These are phyloP conservation scores for Phanerochaete sordida DNA, from an alignment of 768 basidiomycete genomes.

Conservation along the genomic window DNA sequence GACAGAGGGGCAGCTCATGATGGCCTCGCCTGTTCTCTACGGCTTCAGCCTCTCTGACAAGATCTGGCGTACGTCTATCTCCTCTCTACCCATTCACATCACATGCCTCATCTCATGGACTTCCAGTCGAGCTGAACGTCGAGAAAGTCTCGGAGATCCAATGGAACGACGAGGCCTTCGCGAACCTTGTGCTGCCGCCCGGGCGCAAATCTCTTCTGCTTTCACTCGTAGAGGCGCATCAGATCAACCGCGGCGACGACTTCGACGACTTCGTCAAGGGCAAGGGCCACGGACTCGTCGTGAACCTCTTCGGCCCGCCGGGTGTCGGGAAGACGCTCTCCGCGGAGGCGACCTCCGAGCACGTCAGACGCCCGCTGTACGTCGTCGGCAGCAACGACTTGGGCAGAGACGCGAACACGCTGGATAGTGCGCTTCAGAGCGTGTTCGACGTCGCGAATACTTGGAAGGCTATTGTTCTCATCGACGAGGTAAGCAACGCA, in stretches of 20 bases:
- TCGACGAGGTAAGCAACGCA: constrained; percentile 22
- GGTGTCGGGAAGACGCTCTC: constrained; percentile 27
- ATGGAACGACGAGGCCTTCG: constrained; percentile 31
- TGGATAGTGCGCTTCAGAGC: constrained; percentile 25
- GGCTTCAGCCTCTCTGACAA: constrained; percentile 62
- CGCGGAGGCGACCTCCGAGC: constrained; percentile 21
- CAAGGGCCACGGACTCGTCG: constrained; percentile 33
- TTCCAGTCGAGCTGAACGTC: constrained; percentile 63
- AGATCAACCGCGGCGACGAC: constrained; percentile 11
- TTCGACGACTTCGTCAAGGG: constrained; percentile 33
- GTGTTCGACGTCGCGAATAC: constrained; percentile 28
- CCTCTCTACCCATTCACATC: background rate
- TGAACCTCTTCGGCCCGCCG: constrained; percentile 26
- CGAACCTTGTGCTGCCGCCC: constrained; percentile 26
- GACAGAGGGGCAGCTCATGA: constrained; percentile 47
- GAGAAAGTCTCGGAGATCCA: constrained; percentile 48
- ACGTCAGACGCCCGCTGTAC: constrained; percentile 18
- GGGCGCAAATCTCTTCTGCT: constrained; percentile 26
- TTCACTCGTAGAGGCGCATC: constrained; percentile 29
- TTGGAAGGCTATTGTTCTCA: constrained; percentile 32
- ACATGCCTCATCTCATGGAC: background rate
- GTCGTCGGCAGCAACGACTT: constrained; percentile 30
- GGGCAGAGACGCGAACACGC: constrained; percentile 24
- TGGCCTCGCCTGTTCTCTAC: constrained; percentile 52
- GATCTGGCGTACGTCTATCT: constrained; percentile 45